Base-by-base conservation (phyloP, 805 yeast species). In the Wickerhamiella qilinensis region DNA sequence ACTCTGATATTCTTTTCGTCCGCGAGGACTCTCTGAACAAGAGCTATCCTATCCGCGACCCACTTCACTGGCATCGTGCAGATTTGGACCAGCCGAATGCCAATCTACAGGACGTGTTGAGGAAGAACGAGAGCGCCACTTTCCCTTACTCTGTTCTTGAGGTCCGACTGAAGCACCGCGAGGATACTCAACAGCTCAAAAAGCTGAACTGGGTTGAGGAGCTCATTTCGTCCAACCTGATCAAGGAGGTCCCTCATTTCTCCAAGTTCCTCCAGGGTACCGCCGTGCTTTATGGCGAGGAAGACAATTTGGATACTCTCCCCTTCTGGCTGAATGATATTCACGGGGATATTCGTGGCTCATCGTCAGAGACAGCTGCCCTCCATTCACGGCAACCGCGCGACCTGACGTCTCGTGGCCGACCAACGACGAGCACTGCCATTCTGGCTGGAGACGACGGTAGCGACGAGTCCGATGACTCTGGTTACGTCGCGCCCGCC, bases 321-420 rank as follows among this genome's bases (percentile, higher is more conserved):
- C 98, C 98, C 40, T 81, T 85, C 57, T 88, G 98, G 98, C 68
- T 84, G 47, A 82, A 93, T 42, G 96, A 88, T 44, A 64, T 91
- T 50, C 96, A 83, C 49, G 65, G 62, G 39, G 88, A 80, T 56
- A 77, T 77, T 42, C 69, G 83, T 48, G 70, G 70, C 46, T 78
- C 80, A 52, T 93, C 93, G 14, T 20, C 38, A 2, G 35, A 19
- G 14, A 6, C 38, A 8, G 35, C 33, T 7, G 21, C 33, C 14
- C 3, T 21, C 18, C 29, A 12, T 18, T n/a, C 29, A 3, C 19
- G 17, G n/a, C n/a, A 20, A 14, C 14, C 15, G n/a, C 32, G 28
- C 27, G 21, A 8, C 16, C n/a, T 22, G 19, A 3, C 15, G 19
- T 12, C 17, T 11, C 31, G 18, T 17, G n/a, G 12, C 28, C 15